phyloP scores from a whole-genome alignment of 805 yeast genomes.

The Maudiozyma turicensis region DNA sequence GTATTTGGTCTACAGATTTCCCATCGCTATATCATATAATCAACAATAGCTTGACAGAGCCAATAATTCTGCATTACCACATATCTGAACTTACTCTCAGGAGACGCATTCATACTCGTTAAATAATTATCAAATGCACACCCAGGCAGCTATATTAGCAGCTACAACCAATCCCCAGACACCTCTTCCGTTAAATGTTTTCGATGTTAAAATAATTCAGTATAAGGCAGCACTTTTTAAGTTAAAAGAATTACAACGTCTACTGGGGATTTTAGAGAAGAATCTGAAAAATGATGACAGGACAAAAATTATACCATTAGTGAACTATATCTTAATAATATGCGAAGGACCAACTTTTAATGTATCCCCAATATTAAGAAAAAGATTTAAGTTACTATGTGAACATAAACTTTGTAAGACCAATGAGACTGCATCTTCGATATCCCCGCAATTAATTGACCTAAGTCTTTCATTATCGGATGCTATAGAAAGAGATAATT shows the following conservation, averaged over 20 bases:
- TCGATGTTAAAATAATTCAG: constrained; percentile 51
- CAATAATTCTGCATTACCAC: too few relatives aligned
- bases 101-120: neutral
- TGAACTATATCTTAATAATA: constrained; percentile 30
- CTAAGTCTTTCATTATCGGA: constrained; percentile 15
- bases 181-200: constrained; percentile 31
- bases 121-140: constrained; percentile 14
- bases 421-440: constrained; percentile 13
- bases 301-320: constrained; percentile 26
- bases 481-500: constrained; percentile 7
- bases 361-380: constrained; percentile 31
- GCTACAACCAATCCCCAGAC: constrained; percentile 28
- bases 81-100: too few relatives aligned
- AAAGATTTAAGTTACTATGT: constrained; percentile 31
- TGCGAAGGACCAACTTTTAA: constrained; percentile 34
- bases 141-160: constrained; percentile 30
- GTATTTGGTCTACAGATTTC: too few relatives aligned
- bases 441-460: constrained; percentile 12
- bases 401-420: constrained; percentile 20
- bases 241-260: constrained; percentile 31
- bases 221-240: constrained; percentile 46
- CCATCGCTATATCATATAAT: too few relatives aligned
- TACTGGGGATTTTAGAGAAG: constrained; percentile 26
- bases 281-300: constrained; percentile 17
- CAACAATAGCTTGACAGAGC: too few relatives aligned